phyloP scores from a whole-genome alignment of 805 yeast genomes.

The Kluyveromyces wickerhamii region DNA sequence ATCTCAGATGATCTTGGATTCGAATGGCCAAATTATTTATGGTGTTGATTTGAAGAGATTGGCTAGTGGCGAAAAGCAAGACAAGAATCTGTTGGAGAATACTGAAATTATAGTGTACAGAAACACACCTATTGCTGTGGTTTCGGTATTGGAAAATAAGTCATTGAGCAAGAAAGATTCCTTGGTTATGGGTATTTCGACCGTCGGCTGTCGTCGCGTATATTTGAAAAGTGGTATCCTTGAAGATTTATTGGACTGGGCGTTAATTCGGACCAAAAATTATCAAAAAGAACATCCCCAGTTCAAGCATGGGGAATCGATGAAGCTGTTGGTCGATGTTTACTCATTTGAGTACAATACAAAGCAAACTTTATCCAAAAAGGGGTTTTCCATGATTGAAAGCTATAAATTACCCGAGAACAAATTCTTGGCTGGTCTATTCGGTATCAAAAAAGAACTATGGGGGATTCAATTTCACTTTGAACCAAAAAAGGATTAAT shows the following conservation, averaged over 20 bases:
- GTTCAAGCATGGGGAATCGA: constrained; percentile 21
- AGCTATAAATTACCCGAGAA: constrained; percentile 22
- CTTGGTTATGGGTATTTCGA: constrained; percentile 46
- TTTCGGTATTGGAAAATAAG: constrained; percentile 38
- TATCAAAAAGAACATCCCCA: constrained; percentile 31
- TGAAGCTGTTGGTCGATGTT: constrained; percentile 39
- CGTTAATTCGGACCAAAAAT: constrained; percentile 38
- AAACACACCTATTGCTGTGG: constrained; percentile 62
- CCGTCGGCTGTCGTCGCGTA: constrained; percentile 59
- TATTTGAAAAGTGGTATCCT: constrained; percentile 58
- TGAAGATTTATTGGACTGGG: constrained; percentile 56
- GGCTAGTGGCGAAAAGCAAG: constrained; percentile 28
- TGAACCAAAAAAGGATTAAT: constrained; percentile 13
- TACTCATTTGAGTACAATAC: constrained; percentile 44
- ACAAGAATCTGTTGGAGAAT: constrained; percentile 34
- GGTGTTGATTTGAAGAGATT: constrained; percentile 45
- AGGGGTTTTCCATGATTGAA: constrained; percentile 37
- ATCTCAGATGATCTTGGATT: constrained; percentile 32
- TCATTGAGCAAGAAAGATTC: constrained; percentile 35
- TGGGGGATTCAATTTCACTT: constrained; percentile 35
- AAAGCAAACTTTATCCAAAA: constrained; percentile 31
- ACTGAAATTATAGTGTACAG: constrained; percentile 55
- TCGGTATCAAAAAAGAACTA: constrained; percentile 25
- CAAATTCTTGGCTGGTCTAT: constrained; percentile 24
- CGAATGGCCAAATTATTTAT: constrained; percentile 34